These are phyloP conservation scores for Sonneratia alba DNA, from an alignment of 345 rosid species.

Conservation along the genomic window DNA sequence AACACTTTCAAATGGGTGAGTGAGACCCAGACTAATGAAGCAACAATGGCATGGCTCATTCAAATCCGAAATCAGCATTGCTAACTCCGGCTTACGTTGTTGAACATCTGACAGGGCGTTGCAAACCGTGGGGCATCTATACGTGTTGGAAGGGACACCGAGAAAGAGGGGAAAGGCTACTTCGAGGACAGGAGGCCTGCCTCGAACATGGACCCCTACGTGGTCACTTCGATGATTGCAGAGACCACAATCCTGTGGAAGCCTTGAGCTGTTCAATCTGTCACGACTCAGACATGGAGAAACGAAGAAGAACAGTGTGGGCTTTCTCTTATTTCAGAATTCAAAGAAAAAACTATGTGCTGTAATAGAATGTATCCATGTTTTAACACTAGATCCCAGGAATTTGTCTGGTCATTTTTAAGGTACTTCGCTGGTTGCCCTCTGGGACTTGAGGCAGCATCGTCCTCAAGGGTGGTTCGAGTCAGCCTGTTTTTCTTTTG, in stretches of 20 bases:
- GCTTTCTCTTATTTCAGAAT: background rate
- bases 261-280: slow-evolving; percentile 18
- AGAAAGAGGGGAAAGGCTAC: slow-evolving; percentile 68
- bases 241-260: slow-evolving; percentile 69
- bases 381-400: background rate
- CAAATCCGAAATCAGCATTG: background rate
- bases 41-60: background rate
- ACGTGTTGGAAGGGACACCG: slow-evolving; percentile 71
- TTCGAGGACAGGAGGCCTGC: slow-evolving; percentile 89
- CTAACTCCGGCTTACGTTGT: background rate
- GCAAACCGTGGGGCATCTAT: slow-evolving; percentile 77
- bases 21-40: background rate
- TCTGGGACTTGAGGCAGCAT: background rate
- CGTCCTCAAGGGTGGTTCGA: background rate
- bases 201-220: slow-evolving; percentile 77
- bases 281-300: background rate
- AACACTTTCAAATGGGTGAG: slow-evolving; percentile 71
- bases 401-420: background rate
- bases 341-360: background rate
- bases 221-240: slow-evolving; percentile 73
- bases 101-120: slow-evolving; percentile 42
- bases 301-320: background rate
- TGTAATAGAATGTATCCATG: background rate
- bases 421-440: background rate
- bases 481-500: background rate